phyloP scores from a whole-genome alignment of 2,329 filamentous ascomycete species.

The Ilyonectria mors-panacis region DNA sequence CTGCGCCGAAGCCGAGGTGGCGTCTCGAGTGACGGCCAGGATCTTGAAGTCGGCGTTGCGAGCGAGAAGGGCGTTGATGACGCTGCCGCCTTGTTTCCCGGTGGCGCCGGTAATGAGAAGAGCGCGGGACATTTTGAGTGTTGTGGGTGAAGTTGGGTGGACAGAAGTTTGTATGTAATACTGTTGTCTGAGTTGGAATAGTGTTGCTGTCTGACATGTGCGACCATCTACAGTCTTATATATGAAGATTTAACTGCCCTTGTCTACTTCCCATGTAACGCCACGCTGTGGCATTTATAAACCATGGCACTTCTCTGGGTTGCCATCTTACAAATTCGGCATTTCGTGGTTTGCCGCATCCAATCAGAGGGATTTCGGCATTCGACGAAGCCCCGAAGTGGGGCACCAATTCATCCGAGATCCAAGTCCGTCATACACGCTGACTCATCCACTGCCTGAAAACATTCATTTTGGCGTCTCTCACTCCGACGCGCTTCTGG shows the following conservation, averaged over 20 bases:
- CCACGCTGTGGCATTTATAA: neutral
- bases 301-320: neutral
- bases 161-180: neutral
- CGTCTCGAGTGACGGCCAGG: conserved; percentile 73
- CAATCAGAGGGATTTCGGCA: neutral
- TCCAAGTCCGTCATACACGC: no score
- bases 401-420: neutral
- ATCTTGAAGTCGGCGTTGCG: conserved; percentile 62
- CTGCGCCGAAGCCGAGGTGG: conserved; percentile 65
- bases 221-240: neutral
- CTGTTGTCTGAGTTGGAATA: neutral
- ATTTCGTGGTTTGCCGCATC: conserved; percentile 4
- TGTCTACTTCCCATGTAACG: no score
- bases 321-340: neutral
- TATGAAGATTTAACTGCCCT: neutral
- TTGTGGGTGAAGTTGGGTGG: neutral
- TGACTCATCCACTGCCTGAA: no score
- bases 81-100: conserved; percentile 56
- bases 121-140: conserved; percentile 43
- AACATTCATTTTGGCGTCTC: no score
- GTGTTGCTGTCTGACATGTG: no score
- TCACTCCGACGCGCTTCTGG: no score
- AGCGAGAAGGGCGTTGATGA: conserved; percentile 50
- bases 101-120: conserved; percentile 56
- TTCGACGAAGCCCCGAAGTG: neutral